Base-by-base conservation (phyloP, 2,329 filamentous ascomycete genomes). In the Penicillium sp. region DNA sequence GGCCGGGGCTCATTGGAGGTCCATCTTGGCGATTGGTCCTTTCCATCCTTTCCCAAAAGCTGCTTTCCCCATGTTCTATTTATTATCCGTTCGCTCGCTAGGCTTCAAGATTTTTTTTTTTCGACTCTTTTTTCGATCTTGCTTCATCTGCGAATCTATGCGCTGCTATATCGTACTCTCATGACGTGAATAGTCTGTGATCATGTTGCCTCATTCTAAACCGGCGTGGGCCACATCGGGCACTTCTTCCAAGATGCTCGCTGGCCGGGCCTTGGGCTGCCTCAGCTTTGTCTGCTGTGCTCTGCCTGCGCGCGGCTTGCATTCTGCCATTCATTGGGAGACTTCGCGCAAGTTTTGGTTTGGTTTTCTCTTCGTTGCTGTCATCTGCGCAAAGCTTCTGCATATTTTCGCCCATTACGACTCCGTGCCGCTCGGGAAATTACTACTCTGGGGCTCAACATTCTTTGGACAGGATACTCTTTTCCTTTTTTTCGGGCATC, bases 381-480 rank as follows among this genome's bases (percentile, higher is more conserved):
- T 60, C 8, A 11, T 63, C 31, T 46, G 39, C 45, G 60, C 61
- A 38, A 65, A 65, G 42, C 3, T 60, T 24, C 50, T 63, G n/a
- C 61, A 64, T 50, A 53, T 65, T 20, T 62, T 54, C 47, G 54
- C 58, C 20, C 63, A 65, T 45, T 20, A 50, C 28, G 53, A 52
- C 36, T 63, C 61, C 16, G 45, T 65, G 7, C 52, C 58, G 7
- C 14, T 44, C 3, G 20, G 11, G 4, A 48, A 56, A 20, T 46
- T 64, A n/a, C 38, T 60, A 27, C 43, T 55, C 13, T 65, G 63
- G 63, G 57, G 63, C 3, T 49, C 51, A 9, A 63, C 63, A 16
- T 65, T 65, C 41, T 65, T 63, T 36, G 51, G 58, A 3, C 60
- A 60, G 25, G 63, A 65, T 46, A 54, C 55, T 2, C 35, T 62